A percentile compares a stretch with the other conserved stretches of the same genome.
Conservation (phyloP, 306 rosid species). For the Gynostemma pentaphyllum region DNA sequence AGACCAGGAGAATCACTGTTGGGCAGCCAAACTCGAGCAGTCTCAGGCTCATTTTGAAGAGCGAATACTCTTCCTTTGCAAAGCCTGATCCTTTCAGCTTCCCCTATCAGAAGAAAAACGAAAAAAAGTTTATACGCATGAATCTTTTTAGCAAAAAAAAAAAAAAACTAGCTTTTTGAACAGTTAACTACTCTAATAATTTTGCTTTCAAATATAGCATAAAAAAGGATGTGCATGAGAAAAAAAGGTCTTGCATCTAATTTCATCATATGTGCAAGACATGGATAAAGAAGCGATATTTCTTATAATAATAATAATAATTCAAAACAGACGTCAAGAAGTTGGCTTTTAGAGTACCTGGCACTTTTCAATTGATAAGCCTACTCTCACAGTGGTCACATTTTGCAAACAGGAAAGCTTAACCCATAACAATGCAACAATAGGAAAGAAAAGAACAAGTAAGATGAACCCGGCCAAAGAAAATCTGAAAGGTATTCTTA, state of each 20-base stretch:
- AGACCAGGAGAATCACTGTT: constrained; percentile 66
- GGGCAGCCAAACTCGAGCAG: constrained; percentile 76
- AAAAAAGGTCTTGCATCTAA: neutral
- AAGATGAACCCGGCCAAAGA: neutral
- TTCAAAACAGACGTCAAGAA: neutral
- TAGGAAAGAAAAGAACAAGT: neutral
- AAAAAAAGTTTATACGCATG: neutral
- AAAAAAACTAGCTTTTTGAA: neutral
- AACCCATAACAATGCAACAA: neutral
- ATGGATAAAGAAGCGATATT: neutral
- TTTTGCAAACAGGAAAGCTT: neutral
- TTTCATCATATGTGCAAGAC: neutral
- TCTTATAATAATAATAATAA: neutral
- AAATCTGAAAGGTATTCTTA: neutral
- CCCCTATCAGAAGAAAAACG: constrained; percentile 32
- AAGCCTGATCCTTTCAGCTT: constrained; percentile 55
- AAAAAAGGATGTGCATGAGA: neutral
- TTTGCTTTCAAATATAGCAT: neutral
- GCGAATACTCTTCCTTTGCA: constrained; percentile 76
- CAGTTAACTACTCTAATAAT: neutral
- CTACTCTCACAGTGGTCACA: neutral
- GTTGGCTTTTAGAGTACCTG: neutral
- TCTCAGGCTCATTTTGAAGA: constrained; percentile 42
- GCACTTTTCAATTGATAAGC: neutral
- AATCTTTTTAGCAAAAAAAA: neutral